Base-by-base conservation (phyloP, 371 early-diverging fungal genomes). In the Mucor piriformis region DNA sequence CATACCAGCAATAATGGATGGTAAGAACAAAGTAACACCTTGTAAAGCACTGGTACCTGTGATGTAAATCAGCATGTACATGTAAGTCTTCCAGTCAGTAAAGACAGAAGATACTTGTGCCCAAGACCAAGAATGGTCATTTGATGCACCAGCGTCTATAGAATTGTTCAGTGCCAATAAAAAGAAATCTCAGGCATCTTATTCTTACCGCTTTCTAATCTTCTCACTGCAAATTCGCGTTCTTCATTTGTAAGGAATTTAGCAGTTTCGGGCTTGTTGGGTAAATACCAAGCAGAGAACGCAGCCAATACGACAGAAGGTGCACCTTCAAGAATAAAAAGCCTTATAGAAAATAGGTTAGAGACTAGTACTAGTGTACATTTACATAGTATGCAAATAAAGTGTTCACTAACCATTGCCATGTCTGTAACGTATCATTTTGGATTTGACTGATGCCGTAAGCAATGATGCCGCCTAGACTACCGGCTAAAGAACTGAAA, bases 211-310 rank as follows among this genome's bases (percentile, higher is more conserved):
- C 38, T 48, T n/a, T 66, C 69, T 6, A 88, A 67, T 29, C 88
- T 72, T 21, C 61, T 34, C 1, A 68, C 62, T 0, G 80, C 82
- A 29, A 83, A 55, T 4, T 64, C 69, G n/a, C 75, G 63, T 59
- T 90, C 89, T 59, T 77, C 72, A 0, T 70, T 52, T 6, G 78
- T 84, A 40, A 90, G 65, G 61, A 82, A 88, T 20, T 46, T 61
- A 0, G 86, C 79, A 0, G 72, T 80, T 23, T 80, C 81, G 0
- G 89, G 88, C 6, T 59, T 73, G 43, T 84, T 73, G 1, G 91
- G 87, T n/a, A 91, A 63, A 10, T 71, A 61, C 63, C 63, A 80
- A 29, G 63, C 69, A 16, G 74, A 67, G 5, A 81, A 63, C 10
- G 47, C 20, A 1, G 80, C 72, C 20, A 81, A 34, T 0, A 83